Conservation (phyloP, 495 filamentous ascomycete genomes). For the Cairneyella variabilis region DNA sequence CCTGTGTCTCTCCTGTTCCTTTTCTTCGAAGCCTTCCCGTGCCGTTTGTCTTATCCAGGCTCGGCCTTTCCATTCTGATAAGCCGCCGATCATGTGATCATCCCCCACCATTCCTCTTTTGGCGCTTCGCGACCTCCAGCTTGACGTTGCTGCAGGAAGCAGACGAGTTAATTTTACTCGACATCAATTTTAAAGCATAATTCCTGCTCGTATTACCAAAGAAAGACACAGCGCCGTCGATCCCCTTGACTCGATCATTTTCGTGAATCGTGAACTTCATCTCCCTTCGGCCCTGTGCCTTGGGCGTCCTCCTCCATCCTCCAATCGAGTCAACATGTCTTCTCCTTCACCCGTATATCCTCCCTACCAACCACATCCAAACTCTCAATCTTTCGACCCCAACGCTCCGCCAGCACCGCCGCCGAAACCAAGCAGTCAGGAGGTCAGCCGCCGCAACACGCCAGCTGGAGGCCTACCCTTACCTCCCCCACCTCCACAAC, state of each 20-base stretch:
- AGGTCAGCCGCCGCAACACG: conserved; percentile 64
- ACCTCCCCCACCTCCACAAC: conserved; percentile 38
- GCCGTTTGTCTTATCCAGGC: too few species aligned
- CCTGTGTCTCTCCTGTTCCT: too few species aligned
- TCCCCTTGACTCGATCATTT: background rate
- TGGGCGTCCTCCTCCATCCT: background rate
- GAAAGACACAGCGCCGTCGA: too few species aligned
- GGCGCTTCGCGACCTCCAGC: too few species aligned
- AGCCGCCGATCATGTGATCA: too few species aligned
- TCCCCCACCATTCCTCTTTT: too few species aligned
- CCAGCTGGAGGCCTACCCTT: conserved; percentile 34
- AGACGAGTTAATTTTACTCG: too few species aligned
- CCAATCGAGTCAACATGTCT: conserved; percentile 13
- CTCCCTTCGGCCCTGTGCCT: background rate
- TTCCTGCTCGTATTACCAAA: too few species aligned
- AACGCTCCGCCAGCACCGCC: conserved; percentile 66
- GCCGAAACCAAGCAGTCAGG: conserved; percentile 67
- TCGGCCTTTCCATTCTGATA: too few species aligned
- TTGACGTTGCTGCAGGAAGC: too few species aligned
- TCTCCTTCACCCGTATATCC: conserved; percentile 20
- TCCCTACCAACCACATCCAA: conserved; percentile 22
- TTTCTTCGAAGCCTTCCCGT: too few species aligned
- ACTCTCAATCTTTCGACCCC: conserved; percentile 30
- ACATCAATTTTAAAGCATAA: too few species aligned
- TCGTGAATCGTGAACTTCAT: background rate